Evolutionary conservation across 2,329 filamentous ascomycete species (phyloP).

Genomic region (Periconia sp.): DNA sequence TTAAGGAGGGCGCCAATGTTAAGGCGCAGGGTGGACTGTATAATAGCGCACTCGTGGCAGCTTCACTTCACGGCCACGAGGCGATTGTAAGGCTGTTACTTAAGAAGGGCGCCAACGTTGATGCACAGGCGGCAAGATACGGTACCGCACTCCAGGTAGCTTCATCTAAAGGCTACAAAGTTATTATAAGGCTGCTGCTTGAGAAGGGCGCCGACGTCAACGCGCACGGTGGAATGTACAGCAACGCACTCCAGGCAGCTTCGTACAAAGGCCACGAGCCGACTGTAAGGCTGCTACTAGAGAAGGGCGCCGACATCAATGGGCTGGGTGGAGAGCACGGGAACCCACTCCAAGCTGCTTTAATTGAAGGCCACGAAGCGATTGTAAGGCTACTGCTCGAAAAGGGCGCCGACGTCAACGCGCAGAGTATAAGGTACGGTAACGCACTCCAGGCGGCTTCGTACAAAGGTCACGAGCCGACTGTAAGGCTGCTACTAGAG

Average conservation of each 20-base stretch:
- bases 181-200: slow-evolving; percentile 25
- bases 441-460: slow-evolving; percentile 4
- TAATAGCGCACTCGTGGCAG: no score
- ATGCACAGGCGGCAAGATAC: not conserved
- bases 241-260: slow-evolving; percentile 7
- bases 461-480: not conserved
- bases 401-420: slow-evolving; percentile 2
- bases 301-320: slow-evolving; percentile 2
- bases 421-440: not conserved
- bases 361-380: not conserved
- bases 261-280: not conserved
- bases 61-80: no score
- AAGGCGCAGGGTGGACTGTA: no score
- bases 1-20: no score
- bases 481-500: not conserved
- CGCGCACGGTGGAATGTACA: slow-evolving; percentile 4
- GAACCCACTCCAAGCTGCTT: slow-evolving; percentile 1
- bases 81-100: no score
- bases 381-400: slow-evolving; percentile 1
- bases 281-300: slow-evolving; percentile 1
- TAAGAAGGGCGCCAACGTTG: no score
- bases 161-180: not conserved
- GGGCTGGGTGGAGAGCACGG: not conserved
- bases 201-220: slow-evolving; percentile 19
- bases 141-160: not conserved